Base-by-base conservation (phyloP, 2,329 filamentous ascomycete species). In the Botrytis paeoniae region DNA sequence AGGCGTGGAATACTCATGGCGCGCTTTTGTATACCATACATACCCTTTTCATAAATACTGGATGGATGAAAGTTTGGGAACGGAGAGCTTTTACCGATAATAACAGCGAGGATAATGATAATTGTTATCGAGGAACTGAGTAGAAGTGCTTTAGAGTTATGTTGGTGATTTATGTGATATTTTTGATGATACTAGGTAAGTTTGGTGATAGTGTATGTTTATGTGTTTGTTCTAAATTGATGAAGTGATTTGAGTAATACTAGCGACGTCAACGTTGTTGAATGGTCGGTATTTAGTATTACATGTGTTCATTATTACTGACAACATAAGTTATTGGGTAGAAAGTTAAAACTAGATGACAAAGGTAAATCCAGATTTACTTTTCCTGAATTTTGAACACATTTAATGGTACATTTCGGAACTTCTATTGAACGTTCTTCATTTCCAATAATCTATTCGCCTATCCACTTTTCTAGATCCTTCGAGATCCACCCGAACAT, bases 1-100 rank as follows among this genome's bases (percentile, higher is more conserved):
- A 29, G 61, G 61, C 51, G n/a, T 57, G 37, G 14, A 43, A 37
- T 63, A 18, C 32, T 14, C 20, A 51, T 51, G 63, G 63, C 63
- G 63, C 63, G 45, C 63, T 66, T 66, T 66, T 66, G 63, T 66
- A 66, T 66, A 66, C 63, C 63, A 66, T 51, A 37, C 22, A 66
- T 66, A 51, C 43, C 20, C 29, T 51, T 39, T 51, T 51, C 43
- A 66, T 66, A 22, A 32, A 66, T 20, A 37, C 63, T 25, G 22
- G 63, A 29, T 35, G 63, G 63, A 29, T 35, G 63, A 66, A 51
- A 14, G 25, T 51, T 37, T 29, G 35, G 32, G 43, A 65, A 37
- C 20, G 12, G 18, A 48, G 6, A 10, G 43, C 3, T 65, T 32
- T 35, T 35, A 35, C 32, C 16, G 57, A 35, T 48, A 35, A 45